Base-by-base conservation (phyloP, 169 alveolate genomes). In the Pseudocohnilembus persalinus region DNA sequence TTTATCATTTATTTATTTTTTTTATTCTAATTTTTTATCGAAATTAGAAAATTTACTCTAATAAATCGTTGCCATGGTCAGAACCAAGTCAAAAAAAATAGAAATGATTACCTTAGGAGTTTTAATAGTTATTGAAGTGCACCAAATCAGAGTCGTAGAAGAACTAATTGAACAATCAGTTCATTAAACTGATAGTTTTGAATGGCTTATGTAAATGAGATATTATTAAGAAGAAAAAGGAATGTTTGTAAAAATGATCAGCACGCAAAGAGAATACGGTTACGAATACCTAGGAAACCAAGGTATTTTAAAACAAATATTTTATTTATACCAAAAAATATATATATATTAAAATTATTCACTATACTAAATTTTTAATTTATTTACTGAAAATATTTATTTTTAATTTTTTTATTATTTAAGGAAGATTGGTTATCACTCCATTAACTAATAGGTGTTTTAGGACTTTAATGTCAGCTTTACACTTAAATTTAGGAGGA, bases 401-500 rank as follows among this genome's bases (percentile, higher is more conserved):
- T n/a, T n/a, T n/a, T n/a, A n/a, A n/a, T n/a, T n/a, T n/a, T n/a
- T n/a, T n/a, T n/a, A n/a, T n/a, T n/a, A n/a, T n/a, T n/a, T n/a
- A n/a, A n/a, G 83, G 89, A 29, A 72, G 95, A 75, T 35, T 92
- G 49, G 96, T 93, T 0, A 93, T 93, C 0, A 93, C 96, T 35
- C 96, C 96, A 15, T 83, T 93, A 30, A 93, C 96, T 0, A 95
- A 93, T 77, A 89, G 96, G 83, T 93, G 96, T 73, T 93, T 89
- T 81, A 84, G 96, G 75, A 93, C 96, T 27, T 77, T 93, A 64
- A 91, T 92, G 93, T 93, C 93, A 33, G 95, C 96, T 76, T 75
- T 93, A 11, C 90, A 89, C 25, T 74, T 87, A 77, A 91, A 91
- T 80, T 83, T 89, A 28, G 96, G 96, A 31, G 96, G 96, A 1